These are phyloP conservation scores for Zea mays DNA, from an alignment of 176 grass and related monocot species.

Conservation along the genomic window Zm-B73-REFERENCE-NAM-5.0 NC_050104.1:2329001-2329500, in stretches of 20 bases:
- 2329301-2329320: too few relatives aligned
- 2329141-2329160: too few relatives aligned
- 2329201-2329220: conserved; percentile 1
- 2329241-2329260: neutral
- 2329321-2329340: too few relatives aligned
- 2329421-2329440: too few relatives aligned
- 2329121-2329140: neutral
- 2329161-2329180: neutral
- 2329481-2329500: too few relatives aligned
- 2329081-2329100: neutral
- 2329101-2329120: neutral
- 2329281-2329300: too few relatives aligned
- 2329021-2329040: neutral
- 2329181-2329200: conserved; percentile 37
- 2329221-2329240: neutral
- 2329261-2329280: neutral
- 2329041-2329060: neutral
- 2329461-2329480: too few relatives aligned
- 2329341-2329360: too few relatives aligned
- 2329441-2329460: too few relatives aligned
- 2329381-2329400: too few relatives aligned
- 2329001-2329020: neutral
- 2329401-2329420: too few relatives aligned
- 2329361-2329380: too few relatives aligned
- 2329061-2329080: neutral